Conservation (phyloP, 768 basidiomycete species). For the Termitomyces sp. region DNA sequence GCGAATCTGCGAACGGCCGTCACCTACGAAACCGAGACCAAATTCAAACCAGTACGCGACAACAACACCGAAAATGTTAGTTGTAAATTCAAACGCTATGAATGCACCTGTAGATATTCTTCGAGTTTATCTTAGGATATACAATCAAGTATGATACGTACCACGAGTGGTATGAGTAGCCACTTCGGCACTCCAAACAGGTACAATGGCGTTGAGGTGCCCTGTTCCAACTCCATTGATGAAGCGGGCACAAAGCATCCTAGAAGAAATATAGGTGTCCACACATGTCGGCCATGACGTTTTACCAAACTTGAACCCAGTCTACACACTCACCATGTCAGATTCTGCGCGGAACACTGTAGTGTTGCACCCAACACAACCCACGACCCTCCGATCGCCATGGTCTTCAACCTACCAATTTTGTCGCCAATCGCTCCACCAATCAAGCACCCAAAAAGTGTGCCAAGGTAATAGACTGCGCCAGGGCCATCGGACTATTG, state of each 20-base stretch:
- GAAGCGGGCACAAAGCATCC: conserved; percentile 44
- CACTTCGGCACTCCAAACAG: conserved; percentile 44
- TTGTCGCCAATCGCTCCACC: conserved; percentile 40
- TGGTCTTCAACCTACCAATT: conserved; percentile 37
- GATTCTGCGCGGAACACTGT: conserved; percentile 40
- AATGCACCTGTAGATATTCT: conserved; percentile 30
- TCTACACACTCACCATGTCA: conserved; percentile 30
- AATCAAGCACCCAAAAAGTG: conserved; percentile 37
- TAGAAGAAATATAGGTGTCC: conserved; percentile 12
- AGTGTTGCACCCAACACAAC: conserved; percentile 38
- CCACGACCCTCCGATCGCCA: conserved; percentile 37
- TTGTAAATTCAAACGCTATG: conserved; percentile 41
- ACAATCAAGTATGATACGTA: neutral
- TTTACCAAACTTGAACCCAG: neutral
- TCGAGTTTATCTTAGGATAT: neutral
- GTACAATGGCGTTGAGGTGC: conserved; percentile 40
- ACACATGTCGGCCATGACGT: neutral
- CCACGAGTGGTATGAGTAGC: conserved; percentile 41
- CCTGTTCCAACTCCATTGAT: conserved; percentile 45
- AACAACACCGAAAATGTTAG: conserved; percentile 39
- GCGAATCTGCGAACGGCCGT: conserved; percentile 35
- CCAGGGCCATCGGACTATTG: too few species aligned
- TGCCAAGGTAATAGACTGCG: conserved; percentile 40
- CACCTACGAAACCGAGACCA: conserved; percentile 40
- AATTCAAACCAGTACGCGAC: conserved; percentile 47